These are phyloP conservation scores for Cutaneotrichosporon sp. DNA, from an alignment of 1,284 basidiomycete genomes.

Conservation along the genomic window DNA sequence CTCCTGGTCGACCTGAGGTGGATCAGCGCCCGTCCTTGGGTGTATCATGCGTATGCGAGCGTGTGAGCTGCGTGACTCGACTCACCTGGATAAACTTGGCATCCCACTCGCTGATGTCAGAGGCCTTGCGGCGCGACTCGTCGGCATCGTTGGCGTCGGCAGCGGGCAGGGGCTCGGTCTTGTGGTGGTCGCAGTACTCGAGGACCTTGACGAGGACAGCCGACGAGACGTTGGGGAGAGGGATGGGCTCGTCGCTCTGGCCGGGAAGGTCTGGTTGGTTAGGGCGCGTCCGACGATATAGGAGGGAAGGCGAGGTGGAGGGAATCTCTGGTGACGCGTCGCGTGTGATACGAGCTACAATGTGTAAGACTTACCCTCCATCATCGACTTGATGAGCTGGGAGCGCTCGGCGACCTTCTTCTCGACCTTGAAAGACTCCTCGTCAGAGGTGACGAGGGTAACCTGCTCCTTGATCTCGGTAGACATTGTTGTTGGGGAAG, in stretches of 20 bases:
- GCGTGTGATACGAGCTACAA: neutral
- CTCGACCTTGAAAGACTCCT: constrained; percentile 90
- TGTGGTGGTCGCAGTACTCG: constrained; percentile 99
- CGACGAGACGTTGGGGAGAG: constrained; percentile 93
- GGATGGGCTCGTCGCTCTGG: constrained; percentile 82
- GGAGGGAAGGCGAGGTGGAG: constrained; percentile 9
- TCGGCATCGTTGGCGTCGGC: constrained; percentile 73
- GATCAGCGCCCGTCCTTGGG: constrained; percentile 5
- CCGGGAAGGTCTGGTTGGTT: constrained; percentile 76
- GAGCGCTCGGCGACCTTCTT: constrained; percentile 92
- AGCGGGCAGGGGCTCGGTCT: constrained; percentile 89
- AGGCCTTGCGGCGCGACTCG: constrained; percentile 94
- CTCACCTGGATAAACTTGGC: constrained; percentile 86
- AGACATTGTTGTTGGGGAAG: constrained; percentile 18
- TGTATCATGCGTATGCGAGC: neutral
- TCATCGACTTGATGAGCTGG: constrained; percentile 98
- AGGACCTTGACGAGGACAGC: constrained; percentile 97
- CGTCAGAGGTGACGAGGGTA: constrained; percentile 70
- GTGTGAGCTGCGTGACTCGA: neutral
- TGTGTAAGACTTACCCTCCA: constrained; percentile 70
- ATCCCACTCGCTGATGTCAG: constrained; percentile 99
- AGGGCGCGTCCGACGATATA: constrained; percentile 1
- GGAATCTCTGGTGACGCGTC: neutral
- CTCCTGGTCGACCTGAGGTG: constrained; percentile 70
- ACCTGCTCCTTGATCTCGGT: constrained; percentile 41